Conservation (phyloP, 352 stramenopile species). For the Phytophthora litchii region DNA sequence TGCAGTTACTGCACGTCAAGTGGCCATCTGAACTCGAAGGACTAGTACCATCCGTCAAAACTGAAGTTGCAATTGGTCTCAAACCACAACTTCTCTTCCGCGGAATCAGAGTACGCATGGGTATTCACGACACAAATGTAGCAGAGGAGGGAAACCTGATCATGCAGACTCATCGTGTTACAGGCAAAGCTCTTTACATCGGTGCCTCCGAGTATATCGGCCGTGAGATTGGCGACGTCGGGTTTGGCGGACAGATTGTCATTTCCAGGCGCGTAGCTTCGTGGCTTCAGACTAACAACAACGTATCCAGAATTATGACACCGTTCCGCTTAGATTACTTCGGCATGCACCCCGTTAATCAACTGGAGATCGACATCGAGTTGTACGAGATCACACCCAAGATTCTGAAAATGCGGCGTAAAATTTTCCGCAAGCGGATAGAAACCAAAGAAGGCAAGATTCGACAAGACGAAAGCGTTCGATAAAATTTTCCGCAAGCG, state of each 20-base stretch:
- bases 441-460: conserved; percentile 35
- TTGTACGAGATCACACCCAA: conserved; percentile 69
- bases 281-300: conserved; percentile 46
- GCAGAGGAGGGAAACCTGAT: conserved; percentile 59
- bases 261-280: conserved; percentile 62
- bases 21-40: conserved; percentile 65
- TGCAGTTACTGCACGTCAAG: conserved; percentile 59
- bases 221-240: conserved; percentile 66
- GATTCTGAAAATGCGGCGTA: conserved; percentile 53
- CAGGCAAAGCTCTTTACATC: conserved; percentile 68
- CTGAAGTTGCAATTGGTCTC: conserved; percentile 47
- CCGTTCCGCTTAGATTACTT: conserved; percentile 61
- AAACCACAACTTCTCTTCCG: conserved; percentile 61
- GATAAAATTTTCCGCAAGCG: conserved; percentile 61
- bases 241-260: conserved; percentile 73
- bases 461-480: conserved; percentile 31
- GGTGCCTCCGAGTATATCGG: conserved; percentile 68
- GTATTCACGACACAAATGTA: conserved; percentile 67
- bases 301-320: conserved; percentile 45
- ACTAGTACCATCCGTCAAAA: conserved; percentile 60
- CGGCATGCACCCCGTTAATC: conserved; percentile 47
- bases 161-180: conserved; percentile 64
- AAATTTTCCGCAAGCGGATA: conserved; percentile 56
- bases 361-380: conserved; percentile 63
- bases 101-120: conserved; percentile 77